Evolutionary conservation across 73 alveolate genomes (phyloP).

Genomic region (Tetrahymena borealis): DNA sequence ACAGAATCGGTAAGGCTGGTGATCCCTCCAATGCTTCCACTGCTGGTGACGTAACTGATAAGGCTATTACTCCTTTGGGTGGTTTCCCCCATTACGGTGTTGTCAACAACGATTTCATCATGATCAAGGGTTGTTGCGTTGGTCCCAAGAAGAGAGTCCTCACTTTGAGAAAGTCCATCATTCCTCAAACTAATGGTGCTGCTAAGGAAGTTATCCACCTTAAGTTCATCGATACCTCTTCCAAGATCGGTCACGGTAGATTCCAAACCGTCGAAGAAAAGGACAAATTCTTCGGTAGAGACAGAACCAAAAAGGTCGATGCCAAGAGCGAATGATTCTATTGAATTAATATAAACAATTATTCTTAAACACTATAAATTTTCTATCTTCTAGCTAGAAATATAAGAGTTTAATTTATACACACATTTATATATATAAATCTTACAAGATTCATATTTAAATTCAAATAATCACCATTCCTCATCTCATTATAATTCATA

Average conservation of each 20-base stretch:
- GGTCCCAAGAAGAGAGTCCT: slow-evolving; percentile 98
- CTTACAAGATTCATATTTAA: background rate
- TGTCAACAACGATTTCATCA: slow-evolving; percentile 95
- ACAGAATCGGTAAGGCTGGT: slow-evolving; percentile 95
- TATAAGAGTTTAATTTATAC: background rate
- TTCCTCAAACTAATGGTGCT: slow-evolving; percentile 79
- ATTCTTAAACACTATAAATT: background rate
- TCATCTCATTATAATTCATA: no score
- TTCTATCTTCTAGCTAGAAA: background rate
- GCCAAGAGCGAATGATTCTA: background rate
- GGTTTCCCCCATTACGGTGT: slow-evolving; percentile 99
- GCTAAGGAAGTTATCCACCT: slow-evolving; percentile 90
- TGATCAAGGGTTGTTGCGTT: slow-evolving; percentile 98
- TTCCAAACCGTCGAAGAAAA: slow-evolving; percentile 99
- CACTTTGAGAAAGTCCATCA: slow-evolving; percentile 95
- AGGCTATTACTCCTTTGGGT: slow-evolving; percentile 98
- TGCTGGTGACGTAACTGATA: slow-evolving; percentile 95
- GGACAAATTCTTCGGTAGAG: slow-evolving; percentile 92
- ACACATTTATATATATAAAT: background rate
- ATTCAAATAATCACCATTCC: background rate
- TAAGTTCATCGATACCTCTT: slow-evolving; percentile 99
- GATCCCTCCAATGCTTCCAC: slow-evolving; percentile 96
- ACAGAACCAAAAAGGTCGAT: slow-evolving; percentile 1
- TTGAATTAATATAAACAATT: background rate
- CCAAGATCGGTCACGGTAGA: slow-evolving; percentile 99